phyloP scores from a whole-genome alignment of 192 early-diverging fungal genomes.

The Geosiphon pyriformis region DNA sequence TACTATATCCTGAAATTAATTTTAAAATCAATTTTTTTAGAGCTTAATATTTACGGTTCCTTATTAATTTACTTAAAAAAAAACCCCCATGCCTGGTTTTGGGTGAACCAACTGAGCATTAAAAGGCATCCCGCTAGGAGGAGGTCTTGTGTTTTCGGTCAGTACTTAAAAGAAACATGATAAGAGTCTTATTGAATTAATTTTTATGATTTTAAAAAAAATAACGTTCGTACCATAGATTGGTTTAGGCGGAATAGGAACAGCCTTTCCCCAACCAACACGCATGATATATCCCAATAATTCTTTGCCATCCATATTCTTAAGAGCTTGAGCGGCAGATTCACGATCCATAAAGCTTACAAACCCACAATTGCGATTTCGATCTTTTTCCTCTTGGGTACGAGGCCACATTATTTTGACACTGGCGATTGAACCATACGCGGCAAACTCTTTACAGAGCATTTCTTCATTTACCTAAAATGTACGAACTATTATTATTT shows the following conservation, averaged over 20 bases:
- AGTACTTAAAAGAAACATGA: constrained; percentile 26
- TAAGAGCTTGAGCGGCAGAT: constrained; percentile 64
- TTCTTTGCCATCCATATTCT: constrained; percentile 67
- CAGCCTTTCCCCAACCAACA: constrained; percentile 82
- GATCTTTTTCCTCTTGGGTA: constrained; percentile 71
- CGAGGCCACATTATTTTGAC: constrained; percentile 97
- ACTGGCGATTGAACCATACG: constrained; percentile 78
- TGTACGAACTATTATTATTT: not conserved
- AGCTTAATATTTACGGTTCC: too few relatives aligned
- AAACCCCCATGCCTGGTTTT: not conserved
- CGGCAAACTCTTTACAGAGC: constrained; percentile 72
- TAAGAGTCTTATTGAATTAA: not conserved
- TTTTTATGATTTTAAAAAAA: not conserved
- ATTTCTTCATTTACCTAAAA: constrained; percentile 56
- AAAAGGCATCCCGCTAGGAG: constrained; percentile 49
- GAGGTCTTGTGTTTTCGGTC: constrained; percentile 23
- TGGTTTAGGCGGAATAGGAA: constrained; percentile 66
- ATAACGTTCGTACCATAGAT: constrained; percentile 54
- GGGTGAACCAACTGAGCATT: constrained; percentile 51
- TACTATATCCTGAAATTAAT: constrained; percentile 1
- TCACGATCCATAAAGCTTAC: constrained; percentile 82
- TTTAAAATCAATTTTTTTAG: too few relatives aligned
- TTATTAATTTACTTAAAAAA: not conserved
- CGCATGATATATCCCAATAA: constrained; percentile 54
- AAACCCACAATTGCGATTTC: constrained; percentile 79